Conservation (phyloP, 257 asterid species). For the Nicotiana otophora region DNA sequence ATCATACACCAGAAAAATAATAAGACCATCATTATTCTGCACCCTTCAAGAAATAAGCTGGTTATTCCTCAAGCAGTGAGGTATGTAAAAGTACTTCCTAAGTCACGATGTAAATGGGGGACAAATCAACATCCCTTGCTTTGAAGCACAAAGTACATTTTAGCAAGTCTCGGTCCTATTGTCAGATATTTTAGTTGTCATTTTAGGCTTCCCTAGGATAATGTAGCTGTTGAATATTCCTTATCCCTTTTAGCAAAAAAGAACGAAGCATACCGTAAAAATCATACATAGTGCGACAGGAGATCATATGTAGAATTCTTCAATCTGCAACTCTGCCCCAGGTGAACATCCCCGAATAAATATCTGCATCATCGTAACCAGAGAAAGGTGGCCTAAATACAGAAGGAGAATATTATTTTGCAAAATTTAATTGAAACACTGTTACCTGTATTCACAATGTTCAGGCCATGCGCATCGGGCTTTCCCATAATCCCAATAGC, state of each 20-base stretch:
- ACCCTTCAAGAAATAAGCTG: neutral
- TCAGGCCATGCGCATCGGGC: constrained; percentile 97
- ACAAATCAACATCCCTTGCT: neutral
- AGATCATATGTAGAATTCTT: constrained; percentile 72
- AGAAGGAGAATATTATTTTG: constrained; percentile 1
- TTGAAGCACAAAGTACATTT: neutral
- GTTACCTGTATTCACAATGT: constrained; percentile 93
- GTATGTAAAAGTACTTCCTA: neutral
- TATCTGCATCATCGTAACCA: constrained; percentile 46
- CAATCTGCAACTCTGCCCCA: constrained; percentile 98
- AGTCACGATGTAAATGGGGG: neutral
- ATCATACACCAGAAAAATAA: neutral
- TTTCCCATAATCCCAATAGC: constrained; percentile 99
- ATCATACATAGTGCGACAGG: constrained; percentile 61
- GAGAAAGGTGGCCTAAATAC: neutral
- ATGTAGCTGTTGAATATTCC: neutral
- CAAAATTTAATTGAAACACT: neutral
- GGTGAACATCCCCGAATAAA: constrained; percentile 86
- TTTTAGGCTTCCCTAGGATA: neutral
- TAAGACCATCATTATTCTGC: neutral
- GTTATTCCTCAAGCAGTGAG: neutral
- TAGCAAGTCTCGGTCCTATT: neutral
- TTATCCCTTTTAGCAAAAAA: neutral
- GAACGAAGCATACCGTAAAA: constrained; percentile 4
- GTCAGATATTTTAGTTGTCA: neutral